These are phyloP conservation scores for Uncinocarpus reesii DNA, from an alignment of 2,329 filamentous ascomycete genomes.

Conservation along the genomic window DNA sequence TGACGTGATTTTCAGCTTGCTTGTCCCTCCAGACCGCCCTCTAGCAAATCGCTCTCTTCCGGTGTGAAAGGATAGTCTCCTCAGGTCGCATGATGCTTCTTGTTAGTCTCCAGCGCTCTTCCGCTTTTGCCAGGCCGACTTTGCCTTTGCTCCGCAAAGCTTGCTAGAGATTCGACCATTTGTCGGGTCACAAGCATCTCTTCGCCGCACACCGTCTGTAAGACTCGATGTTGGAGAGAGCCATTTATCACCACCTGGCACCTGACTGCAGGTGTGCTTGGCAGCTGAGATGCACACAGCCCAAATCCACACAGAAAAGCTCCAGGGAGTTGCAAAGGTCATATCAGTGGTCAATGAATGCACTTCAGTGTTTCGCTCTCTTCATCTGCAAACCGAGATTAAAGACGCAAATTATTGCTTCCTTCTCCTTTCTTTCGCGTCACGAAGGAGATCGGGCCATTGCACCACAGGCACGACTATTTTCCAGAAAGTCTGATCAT, in stretches of 20 bases:
- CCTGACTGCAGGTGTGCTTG: conserved; percentile 7
- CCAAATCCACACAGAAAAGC: neutral
- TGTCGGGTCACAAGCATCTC: conserved; percentile 3
- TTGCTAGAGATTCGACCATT: neutral
- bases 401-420: neutral
- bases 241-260: neutral
- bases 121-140: too few species aligned
- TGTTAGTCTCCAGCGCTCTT: too few species aligned
- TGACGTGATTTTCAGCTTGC: conserved; percentile 6
- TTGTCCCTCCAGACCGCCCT: neutral
- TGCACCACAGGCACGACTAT: neutral
- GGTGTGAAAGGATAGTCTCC: neutral
- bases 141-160: neutral
- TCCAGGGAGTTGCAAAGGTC: neutral
- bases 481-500: conserved; percentile 19
- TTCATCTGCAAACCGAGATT: neutral
- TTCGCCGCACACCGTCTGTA: neutral
- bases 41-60: neutral
- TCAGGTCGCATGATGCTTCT: conserved; percentile 6
- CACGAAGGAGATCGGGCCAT: neutral
- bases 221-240: neutral
- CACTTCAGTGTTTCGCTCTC: conserved; percentile 5
- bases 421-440: neutral
- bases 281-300: conserved; percentile 10
- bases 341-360: neutral